Evolutionary conservation across 768 basidiomycete genomes (phyloP), one percentile per base, ranked within the genome.

Genomic region (Clitopilus hobsonii): DNA sequence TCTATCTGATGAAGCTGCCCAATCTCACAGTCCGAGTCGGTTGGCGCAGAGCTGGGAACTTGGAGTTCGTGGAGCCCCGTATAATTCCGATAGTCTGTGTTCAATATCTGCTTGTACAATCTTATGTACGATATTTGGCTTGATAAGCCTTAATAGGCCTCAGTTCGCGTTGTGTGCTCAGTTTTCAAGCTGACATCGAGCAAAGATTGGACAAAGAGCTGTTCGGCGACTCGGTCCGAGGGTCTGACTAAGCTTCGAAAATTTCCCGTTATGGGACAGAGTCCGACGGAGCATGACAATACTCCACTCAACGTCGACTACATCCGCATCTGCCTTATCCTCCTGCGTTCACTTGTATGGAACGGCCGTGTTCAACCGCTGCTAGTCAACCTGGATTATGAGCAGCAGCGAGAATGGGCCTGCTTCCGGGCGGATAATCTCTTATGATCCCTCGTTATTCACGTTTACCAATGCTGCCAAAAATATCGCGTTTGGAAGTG

Each of bases 401-500:
- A 18, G n/a, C 41, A 18, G n/a, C 41, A 8, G 8, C 41, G 41
- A 45, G 41, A 45, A 45, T 45, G 41, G 4, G 22, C 41, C 41
- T 11, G 41, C 41, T 18, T 45, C 22, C 11, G 22, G 41, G 41
- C 41, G 18, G 41, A 10, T 45, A 27, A 16, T 13, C 11, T 41
- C 54, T 29, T 38, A 55, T 25, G 51, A 55, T 50, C 56, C 47
- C 10, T 54, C 20, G 8, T 51, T 61, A 16, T 59, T 61, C 32
- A 55, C 60, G 8, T 51, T 61, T 47, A 53, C 16, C 41, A 59
- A 54, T 24, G 79, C 75, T 7, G 58, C 68, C 22, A 78, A 76
- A 59, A 78, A 79, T 54, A 76, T 81, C 49, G 61, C 68, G 3
- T 82, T 77, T 62, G 80, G 80, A 51, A 78, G 76, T 60, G 77